phyloP scores from a whole-genome alignment of 805 yeast species.

The Zygoascus biomembranicola region DNA sequence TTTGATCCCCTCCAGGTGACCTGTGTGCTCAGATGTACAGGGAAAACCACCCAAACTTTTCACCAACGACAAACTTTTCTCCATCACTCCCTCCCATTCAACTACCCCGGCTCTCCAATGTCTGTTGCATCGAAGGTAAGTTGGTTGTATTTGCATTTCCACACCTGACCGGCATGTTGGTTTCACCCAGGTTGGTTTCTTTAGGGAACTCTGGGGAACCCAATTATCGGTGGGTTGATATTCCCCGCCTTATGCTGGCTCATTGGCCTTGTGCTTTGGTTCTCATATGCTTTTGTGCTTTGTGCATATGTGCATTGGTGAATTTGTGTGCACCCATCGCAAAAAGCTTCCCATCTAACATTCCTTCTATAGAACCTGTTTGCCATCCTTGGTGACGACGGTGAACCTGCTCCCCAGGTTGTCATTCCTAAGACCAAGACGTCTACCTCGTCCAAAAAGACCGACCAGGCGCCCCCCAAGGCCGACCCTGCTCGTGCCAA shows the following conservation, averaged over 20 bases:
- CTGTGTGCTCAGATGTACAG: not conserved
- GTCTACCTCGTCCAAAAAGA: slow-evolving; percentile 77
- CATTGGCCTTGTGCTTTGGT: too few species aligned
- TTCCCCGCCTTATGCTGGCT: too few species aligned
- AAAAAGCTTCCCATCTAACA: too few species aligned
- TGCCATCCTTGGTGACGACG: slow-evolving; percentile 1
- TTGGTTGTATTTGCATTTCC: too few species aligned
- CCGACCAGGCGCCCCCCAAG: slow-evolving; percentile 54
- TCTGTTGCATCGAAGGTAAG: slow-evolving; percentile 22
- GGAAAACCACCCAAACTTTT: not conserved
- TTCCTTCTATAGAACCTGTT: not conserved
- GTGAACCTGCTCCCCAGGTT: not conserved
- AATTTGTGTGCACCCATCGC: too few species aligned
- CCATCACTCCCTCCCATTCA: not conserved
- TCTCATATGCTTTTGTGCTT: not conserved
- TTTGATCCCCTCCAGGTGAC: too few species aligned
- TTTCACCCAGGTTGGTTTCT: too few species aligned
- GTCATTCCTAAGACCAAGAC: slow-evolving; percentile 38
- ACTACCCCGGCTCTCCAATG: slow-evolving; percentile 7
- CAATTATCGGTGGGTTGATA: too few species aligned
- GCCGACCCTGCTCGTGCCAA: slow-evolving; percentile 56
- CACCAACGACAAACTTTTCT: not conserved
- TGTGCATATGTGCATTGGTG: too few species aligned
- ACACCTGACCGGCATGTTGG: too few species aligned
- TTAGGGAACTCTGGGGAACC: too few species aligned